These are phyloP conservation scores for Chytriomyces sp. DNA, from an alignment of 192 early-diverging fungal genomes.

Conservation along the genomic window DNA sequence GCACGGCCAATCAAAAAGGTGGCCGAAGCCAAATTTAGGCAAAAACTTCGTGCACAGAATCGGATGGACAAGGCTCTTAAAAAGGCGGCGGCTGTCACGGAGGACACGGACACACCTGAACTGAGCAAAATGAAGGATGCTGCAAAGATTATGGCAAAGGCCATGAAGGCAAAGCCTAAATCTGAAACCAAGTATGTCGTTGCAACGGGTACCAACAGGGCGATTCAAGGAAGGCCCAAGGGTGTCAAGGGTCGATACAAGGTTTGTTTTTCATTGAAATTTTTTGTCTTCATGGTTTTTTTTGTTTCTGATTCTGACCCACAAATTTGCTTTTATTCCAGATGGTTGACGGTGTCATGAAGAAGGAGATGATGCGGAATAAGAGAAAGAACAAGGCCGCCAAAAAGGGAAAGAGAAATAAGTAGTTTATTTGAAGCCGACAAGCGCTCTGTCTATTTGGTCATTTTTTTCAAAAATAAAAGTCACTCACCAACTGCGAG, in stretches of 20 bases:
- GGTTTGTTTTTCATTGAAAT: conserved; percentile 32
- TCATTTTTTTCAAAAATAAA: background rate
- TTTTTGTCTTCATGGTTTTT: background rate
- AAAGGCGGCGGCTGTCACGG: conserved; percentile 85
- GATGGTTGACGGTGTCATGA: conserved; percentile 98
- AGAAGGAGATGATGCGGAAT: conserved; percentile 88
- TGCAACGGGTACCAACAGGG: conserved; percentile 80
- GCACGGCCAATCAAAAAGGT: conserved; percentile 99
- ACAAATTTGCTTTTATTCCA: background rate
- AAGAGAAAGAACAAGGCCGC: conserved; percentile 74
- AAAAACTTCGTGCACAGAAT: conserved; percentile 82
- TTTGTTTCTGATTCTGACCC: background rate
- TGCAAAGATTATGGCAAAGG: conserved; percentile 79
- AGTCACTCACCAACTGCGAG: background rate
- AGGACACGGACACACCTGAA: conserved; percentile 81
- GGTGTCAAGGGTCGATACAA: conserved; percentile 95
- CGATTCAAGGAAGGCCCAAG: conserved; percentile 88
- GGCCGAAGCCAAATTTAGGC: conserved; percentile 96
- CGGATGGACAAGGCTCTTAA: conserved; percentile 81
- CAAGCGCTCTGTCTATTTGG: background rate
- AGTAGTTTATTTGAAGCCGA: conserved; percentile 16
- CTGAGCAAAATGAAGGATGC: conserved; percentile 86
- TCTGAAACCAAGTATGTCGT: conserved; percentile 86
- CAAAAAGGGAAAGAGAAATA: conserved; percentile 52
- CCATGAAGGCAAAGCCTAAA: conserved; percentile 63